Base-by-base conservation (phyloP, 305 asterid species). In the Striga hermonthica region DNA sequence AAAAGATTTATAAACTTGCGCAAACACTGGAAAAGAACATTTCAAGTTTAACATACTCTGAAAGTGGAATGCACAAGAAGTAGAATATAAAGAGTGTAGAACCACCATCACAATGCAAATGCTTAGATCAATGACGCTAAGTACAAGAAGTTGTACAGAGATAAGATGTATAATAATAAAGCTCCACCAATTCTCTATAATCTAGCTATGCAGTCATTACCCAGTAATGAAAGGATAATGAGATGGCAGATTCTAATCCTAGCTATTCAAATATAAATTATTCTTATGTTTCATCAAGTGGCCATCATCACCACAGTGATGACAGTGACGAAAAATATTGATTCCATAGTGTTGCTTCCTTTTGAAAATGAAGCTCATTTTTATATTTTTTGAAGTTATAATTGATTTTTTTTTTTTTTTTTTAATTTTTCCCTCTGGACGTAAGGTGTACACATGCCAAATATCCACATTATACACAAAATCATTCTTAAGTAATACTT, bases 1-100 rank as follows among this genome's bases (percentile, higher is more conserved):
- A 73, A 67, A 64, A 57, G 64, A 66, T 49, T 40, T 22, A 28
- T 70, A 45, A 50, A 54, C 58, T 72, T 50, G 53, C 57, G 77
- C 28, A 49, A 38, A 64, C 57, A 59, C 54, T 53, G 47, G 35
- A 70, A 15, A 45, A 28, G 9, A 58, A 61, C 15, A 66, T 54
- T 14, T 44, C 56, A 45, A 58, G 54, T 68, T 57, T 62, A 74
- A 59, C 63, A 48, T 40, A 72, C 47, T 43, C 65, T 57, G 54
- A 69, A 70, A 68, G 60, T 12, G 43, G 52, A 45, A 47, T 4
- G 68, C 71, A 58, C 57, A 57, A 15, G 60, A 60, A 55, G 47
- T 44, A 43, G 11, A 12, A 39, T 55, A 45, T 52, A 57, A 52
- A 68, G 6, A 14, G 43, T 22, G 31, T 22, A 22, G 31, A 2